Base-by-base conservation (phyloP, 1,139 yeast species). In the Yamadazyma triangularis region DNA sequence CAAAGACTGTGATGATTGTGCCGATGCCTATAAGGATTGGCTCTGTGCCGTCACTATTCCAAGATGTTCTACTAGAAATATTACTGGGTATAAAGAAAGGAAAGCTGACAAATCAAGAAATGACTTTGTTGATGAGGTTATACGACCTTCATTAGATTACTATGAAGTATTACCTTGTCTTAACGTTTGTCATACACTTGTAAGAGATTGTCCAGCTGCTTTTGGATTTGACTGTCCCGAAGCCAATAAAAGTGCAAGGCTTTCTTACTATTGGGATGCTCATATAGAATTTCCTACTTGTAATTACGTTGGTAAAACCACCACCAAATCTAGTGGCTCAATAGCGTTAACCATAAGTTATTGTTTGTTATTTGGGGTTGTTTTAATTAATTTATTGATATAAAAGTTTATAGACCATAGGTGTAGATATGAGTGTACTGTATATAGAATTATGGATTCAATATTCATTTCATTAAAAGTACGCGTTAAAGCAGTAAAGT, bases 31-130 rank as follows among this genome's bases (percentile, higher is more conserved):
- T 53, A 79, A 77, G 47, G 71, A 81, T 47, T 91, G 98, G 98
- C 66, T 91, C 13, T 91, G 98, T 58, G 73, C 95, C 0, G 87
- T 86, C 4, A 68, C 88, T 0, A 84, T 91, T n/a, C 97, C 98
- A 0, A 63, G 97, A 22, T 91, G 98, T 48, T 68, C 82, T 1
- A 63, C 83, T 0, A 38, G 56, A 29, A 53, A 71, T 19, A 53
- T 65, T 4, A 49, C 70, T 0, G 78, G 74, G 11, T 76, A 77
- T 48, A 53, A 56, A 19, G 43, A 50, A 19, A 66, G 95, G 23
- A 56, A 59, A 3, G 57, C 57, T 2, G 70, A 70, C n/a, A 54
- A 63, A 6, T 79, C 86, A 7, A 66, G 98, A 36, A 86, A 74
- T 45, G 60, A 60, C 6, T 75, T 73, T 43, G 69, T 89, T 25